A percentile compares a stretch with the other conserved stretches of the same genome.
These are phyloP conservation scores for Blastobotrys americana DNA, from an alignment of 805 yeast genomes.

Conservation along the genomic window DNA sequence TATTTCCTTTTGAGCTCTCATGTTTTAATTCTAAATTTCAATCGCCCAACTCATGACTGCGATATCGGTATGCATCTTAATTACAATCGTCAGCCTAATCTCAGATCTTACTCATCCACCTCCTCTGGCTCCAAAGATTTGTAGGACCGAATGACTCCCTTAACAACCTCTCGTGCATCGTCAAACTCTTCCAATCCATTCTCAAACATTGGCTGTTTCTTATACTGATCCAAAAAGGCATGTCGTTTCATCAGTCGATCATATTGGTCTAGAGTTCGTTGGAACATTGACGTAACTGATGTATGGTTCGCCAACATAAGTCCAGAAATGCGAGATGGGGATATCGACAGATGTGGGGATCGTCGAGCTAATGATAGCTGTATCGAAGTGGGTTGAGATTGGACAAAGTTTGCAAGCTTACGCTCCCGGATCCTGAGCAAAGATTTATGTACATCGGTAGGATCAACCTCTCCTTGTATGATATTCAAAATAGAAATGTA, in stretches of 20 bases:
- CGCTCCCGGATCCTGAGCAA: conserved; percentile 36
- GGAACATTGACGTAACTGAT: conserved; percentile 58
- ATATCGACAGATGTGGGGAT: conserved; percentile 49
- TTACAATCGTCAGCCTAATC: no score
- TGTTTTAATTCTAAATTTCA: no score
- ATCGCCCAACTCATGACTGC: no score
- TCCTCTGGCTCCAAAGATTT: conserved; percentile 36
- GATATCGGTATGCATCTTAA: no score
- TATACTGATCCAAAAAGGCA: conserved; percentile 79
- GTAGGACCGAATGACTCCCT: conserved; percentile 70
- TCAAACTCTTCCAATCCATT: conserved; percentile 63
- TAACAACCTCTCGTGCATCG: conserved; percentile 63
- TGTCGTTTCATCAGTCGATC: conserved; percentile 71
- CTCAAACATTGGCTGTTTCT: conserved; percentile 37
- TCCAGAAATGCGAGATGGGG: conserved; percentile 57
- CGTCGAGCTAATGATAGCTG: conserved; percentile 71
- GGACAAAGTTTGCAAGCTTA: conserved; percentile 59
- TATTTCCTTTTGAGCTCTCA: no score
- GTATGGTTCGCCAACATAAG: conserved; percentile 80
- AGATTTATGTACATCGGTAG: conserved; percentile 52
- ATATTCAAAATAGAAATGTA: conserved; percentile 68
- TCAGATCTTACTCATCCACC: neutral
- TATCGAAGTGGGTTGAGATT: conserved; percentile 76
- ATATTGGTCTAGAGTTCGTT: conserved; percentile 63
- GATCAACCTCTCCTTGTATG: conserved; percentile 60